Evolutionary conservation across 345 rosid genomes (phyloP), one percentile per base, ranked within the genome.

Genomic region (Brassica nigra): DNA sequence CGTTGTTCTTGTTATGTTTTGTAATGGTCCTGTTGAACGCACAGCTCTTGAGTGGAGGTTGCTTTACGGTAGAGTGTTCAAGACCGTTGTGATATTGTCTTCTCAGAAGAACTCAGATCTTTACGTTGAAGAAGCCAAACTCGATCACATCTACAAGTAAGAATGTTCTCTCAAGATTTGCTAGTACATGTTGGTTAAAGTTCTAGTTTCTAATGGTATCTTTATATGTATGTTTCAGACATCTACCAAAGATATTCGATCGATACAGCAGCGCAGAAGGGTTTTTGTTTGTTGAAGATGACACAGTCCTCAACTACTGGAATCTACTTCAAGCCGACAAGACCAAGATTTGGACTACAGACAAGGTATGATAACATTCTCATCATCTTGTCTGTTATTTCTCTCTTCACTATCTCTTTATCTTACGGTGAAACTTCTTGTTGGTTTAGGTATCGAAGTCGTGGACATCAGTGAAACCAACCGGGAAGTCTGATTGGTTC

Each of bases 11-110:
- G 86, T 95, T 81, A 91, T 95, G 98, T 95, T 89, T 81, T 95
- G 99, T 80, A 87, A 73, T 11, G 94, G 98, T 59, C 97, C 98
- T 2, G 97, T 90, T 63, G 99, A 93, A 79, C 92, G 97, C 23
- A 95, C 98, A 1, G 97, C 99, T 62, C 82, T 95, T 52, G 99
- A 95, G 73, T 95, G 99, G 99, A 89, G 98, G 86, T 83, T 95
- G 77, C 97, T 95, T 28, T 95, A 93, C 73, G 99, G 99, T 10
- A 86, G 98, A 82, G 87, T 95, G 80, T 95, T 95, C 80, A 95
- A 89, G 84, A 90, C 99, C 2, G 98, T 95, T 23, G 80, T 95
- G 78, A 95, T 93, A 80, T 79, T 95, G 82, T 89, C 99, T 8
- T 82, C 84, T 59, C 89, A 85, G 86, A 89, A 86, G 86, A 89